These are phyloP conservation scores for Trichosporon sp. DNA, from an alignment of 1,284 basidiomycete species.

Conservation along the genomic window DNA sequence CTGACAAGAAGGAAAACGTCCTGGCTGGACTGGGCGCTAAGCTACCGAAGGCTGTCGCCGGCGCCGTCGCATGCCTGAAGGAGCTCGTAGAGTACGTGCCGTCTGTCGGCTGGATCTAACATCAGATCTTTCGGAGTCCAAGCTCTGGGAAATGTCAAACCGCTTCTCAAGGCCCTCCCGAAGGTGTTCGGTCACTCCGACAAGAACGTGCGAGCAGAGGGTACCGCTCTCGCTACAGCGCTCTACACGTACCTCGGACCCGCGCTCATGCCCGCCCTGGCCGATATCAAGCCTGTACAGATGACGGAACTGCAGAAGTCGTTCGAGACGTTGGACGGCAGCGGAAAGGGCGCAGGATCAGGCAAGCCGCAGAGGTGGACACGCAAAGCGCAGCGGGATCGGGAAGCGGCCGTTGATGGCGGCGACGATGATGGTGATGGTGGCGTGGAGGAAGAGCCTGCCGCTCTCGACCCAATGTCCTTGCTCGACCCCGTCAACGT, in stretches of 20 bases:
- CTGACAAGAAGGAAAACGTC: constrained; percentile 63
- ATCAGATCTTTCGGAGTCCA: constrained; percentile 75
- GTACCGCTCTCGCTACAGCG: constrained; percentile 66
- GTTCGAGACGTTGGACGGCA: constrained; percentile 77
- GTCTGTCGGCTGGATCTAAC: background rate
- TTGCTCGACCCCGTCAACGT: constrained; percentile 81
- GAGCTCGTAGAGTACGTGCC: constrained; percentile 63
- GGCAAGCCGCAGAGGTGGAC: constrained; percentile 77
- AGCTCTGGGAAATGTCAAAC: constrained; percentile 66
- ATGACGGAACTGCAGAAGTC: constrained; percentile 90
- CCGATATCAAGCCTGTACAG: constrained; percentile 97
- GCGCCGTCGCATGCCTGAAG: constrained; percentile 71
- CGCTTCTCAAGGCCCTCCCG: constrained; percentile 77
- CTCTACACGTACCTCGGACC: constrained; percentile 87
- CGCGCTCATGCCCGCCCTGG: constrained; percentile 77
- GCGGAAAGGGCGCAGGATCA: constrained; percentile 73
- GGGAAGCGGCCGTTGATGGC: constrained; percentile 54
- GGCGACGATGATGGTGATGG: constrained; percentile 45
- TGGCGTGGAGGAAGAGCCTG: constrained; percentile 45
- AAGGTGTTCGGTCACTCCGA: constrained; percentile 95
- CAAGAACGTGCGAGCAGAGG: constrained; percentile 93
- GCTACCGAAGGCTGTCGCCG: constrained; percentile 90
- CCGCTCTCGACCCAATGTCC: constrained; percentile 67
- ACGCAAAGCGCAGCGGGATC: constrained; percentile 69
- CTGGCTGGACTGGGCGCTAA: constrained; percentile 82